Conservation (phyloP, 1,284 basidiomycete genomes). For the Ceratobasidium sp. region DNA sequence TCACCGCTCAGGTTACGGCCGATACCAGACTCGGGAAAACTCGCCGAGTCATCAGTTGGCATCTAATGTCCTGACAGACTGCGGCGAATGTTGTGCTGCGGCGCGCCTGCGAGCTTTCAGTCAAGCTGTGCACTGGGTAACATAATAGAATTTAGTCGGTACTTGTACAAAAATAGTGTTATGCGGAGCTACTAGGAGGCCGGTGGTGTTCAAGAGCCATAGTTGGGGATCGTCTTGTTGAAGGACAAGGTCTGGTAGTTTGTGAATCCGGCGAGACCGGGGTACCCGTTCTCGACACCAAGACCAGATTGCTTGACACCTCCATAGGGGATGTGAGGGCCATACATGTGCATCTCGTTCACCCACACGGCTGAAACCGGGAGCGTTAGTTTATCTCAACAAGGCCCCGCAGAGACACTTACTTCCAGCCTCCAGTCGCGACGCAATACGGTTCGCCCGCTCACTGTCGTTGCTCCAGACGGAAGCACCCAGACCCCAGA, state of each 20-base stretch:
- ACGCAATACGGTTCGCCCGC: conserved; percentile 12
- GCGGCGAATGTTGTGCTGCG: conserved; percentile 4
- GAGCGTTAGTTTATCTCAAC: not conserved
- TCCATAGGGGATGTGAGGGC: conserved; percentile 38
- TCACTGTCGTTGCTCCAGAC: conserved; percentile 39
- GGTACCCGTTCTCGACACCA: conserved; percentile 39
- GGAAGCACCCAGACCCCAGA: conserved; percentile 33
- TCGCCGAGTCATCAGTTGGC: not conserved
- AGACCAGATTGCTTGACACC: conserved; percentile 42
- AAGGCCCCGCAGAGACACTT: not conserved
- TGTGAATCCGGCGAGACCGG: conserved; percentile 42
- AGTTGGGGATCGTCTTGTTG: conserved; percentile 55
- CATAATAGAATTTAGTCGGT: not conserved
- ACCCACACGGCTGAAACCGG: conserved; percentile 33
- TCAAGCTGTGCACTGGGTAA: not conserved
- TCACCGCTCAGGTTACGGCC: not conserved
- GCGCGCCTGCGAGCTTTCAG: not conserved
- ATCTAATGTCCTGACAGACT: not conserved
- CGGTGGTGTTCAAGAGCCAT: conserved; percentile 4
- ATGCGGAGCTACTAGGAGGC: not conserved
- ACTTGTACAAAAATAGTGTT: conserved; percentile 10
- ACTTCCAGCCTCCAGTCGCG: conserved; percentile 39
- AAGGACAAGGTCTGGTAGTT: conserved; percentile 41
- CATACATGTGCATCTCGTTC: conserved; percentile 43
- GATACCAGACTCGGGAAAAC: not conserved